phyloP scores from a whole-genome alignment of 1,284 basidiomycete species.

The Ceratobasidium sp. region DNA sequence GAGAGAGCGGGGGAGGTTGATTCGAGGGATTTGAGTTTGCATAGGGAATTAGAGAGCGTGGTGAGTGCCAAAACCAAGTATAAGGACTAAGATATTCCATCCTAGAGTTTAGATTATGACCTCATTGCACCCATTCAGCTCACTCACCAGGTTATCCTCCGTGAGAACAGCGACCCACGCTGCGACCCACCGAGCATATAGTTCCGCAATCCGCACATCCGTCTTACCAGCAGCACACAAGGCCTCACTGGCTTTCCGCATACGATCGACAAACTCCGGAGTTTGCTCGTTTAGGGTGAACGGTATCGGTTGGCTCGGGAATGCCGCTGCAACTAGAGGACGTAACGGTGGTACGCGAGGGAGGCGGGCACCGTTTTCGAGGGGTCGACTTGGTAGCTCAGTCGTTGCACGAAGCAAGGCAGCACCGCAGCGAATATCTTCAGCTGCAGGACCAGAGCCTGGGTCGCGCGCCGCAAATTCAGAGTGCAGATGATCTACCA shows the following conservation, averaged over 20 bases:
- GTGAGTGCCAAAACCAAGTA: constrained; percentile 65
- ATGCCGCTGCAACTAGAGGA: constrained; percentile 52
- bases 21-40: constrained; percentile 49
- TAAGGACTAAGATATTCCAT: constrained; percentile 67
- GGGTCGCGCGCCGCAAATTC: constrained; percentile 60
- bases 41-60: constrained; percentile 51
- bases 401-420: constrained; percentile 25
- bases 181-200: constrained; percentile 70
- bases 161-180: constrained; percentile 66
- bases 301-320: constrained; percentile 54
- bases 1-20: constrained; percentile 61
- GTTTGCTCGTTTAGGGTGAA: constrained; percentile 27
- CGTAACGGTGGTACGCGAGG: constrained; percentile 16
- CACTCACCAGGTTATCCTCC: constrained; percentile 71
- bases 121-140: too few relatives aligned
- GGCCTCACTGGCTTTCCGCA: constrained; percentile 71
- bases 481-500: constrained; percentile 70
- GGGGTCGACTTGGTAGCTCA: constrained; percentile 12
- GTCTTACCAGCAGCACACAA: constrained; percentile 57
- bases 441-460: constrained; percentile 56
- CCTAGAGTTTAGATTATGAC: background rate
- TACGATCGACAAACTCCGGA: constrained; percentile 67
- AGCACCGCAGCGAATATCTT: constrained; percentile 36
- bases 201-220: constrained; percentile 56
- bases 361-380: constrained; percentile 30